These are phyloP conservation scores for Closterium sp. DNA, from an alignment of 139 green algal genomes.

Conservation along the genomic window DNA sequence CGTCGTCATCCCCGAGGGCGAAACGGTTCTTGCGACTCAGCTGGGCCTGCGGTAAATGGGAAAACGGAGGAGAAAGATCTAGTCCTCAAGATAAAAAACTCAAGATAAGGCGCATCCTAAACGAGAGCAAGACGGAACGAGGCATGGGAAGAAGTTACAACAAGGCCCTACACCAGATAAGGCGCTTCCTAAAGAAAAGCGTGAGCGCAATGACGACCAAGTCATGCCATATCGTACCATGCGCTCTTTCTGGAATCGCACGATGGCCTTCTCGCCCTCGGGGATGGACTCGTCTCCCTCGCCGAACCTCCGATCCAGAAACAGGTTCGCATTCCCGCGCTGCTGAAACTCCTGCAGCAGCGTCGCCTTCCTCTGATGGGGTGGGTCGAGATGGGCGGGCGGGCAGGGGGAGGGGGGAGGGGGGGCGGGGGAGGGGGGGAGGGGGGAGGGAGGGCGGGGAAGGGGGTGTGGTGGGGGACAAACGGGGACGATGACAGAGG, in stretches of 20 bases:
- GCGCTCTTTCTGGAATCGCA: constrained; percentile 79
- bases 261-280: constrained; percentile 78
- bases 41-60: constrained; percentile 23
- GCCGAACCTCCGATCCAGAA: constrained; percentile 91
- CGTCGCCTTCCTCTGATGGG: constrained; percentile 58
- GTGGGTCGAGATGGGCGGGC: not conserved
- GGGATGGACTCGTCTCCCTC: constrained; percentile 77
- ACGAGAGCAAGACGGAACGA: too few relatives aligned
- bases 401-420: not conserved
- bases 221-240: constrained; percentile 42
- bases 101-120: too few relatives aligned
- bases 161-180: too few relatives aligned
- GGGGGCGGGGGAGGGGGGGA: constrained; percentile 1
- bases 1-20: constrained; percentile 69
- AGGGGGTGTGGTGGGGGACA: not conserved
- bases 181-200: too few relatives aligned
- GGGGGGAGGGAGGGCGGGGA: constrained; percentile 5
- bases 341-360: constrained; percentile 89
- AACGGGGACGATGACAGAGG: constrained; percentile 78
- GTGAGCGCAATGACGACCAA: too few relatives aligned
- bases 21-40: constrained; percentile 61
- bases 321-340: constrained; percentile 83
- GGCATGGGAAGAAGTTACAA: too few relatives aligned
- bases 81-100: too few relatives aligned
- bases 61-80: too few relatives aligned